Base-by-base conservation (phyloP, 176 grass and related monocot genomes). In the Rhynchospora breviuscula region DNA sequence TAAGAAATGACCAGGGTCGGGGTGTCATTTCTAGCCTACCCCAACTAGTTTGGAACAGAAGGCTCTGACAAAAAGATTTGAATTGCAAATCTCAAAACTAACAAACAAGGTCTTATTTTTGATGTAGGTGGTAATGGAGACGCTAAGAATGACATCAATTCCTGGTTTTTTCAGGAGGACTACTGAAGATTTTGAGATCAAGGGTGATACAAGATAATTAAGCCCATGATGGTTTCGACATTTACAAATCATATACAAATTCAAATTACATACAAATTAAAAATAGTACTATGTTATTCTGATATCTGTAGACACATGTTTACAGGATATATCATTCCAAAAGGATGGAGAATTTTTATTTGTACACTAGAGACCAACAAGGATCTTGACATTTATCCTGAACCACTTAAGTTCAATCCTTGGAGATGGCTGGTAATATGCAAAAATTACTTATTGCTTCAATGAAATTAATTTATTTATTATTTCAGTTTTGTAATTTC, bases 351-450 rank as follows among this genome's bases (percentile, higher is more conserved):
- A 48, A 83, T 83, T 51, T 83, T 63, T 69, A 59, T 83, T 29
- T 83, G 65, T 59, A 83, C 60, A 8, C 44, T 43, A 83, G 81
- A 83, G 15, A 66, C 48, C 22, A 83, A 67, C 21, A 63, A 66
- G 44, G 57, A 83, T 68, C 60, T 59, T 69, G 10, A 49, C 62
- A 22, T 83, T 44, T 83, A 83, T 56, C 81, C 35, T 29, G 61
- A 83, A 26, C 81, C 81, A 44, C 66, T 70, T 7, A 53, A 35
- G 14, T 83, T 83, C 62, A 83, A 83, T 49, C 81, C 81, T 13
- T 83, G 81, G 81, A 83, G 81, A 83, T 83, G 81, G 81, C 35
- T 69, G 81, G 81, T 83, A 59, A 69, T 40, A 40, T 40, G 81
- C 31, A 26, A 67, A 18, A 46, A 62, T 11, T 21, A 62, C 3